These are phyloP conservation scores for Oligophagozyma castellii DNA, from an alignment of 1,139 yeast genomes.

Conservation along the genomic window DNA sequence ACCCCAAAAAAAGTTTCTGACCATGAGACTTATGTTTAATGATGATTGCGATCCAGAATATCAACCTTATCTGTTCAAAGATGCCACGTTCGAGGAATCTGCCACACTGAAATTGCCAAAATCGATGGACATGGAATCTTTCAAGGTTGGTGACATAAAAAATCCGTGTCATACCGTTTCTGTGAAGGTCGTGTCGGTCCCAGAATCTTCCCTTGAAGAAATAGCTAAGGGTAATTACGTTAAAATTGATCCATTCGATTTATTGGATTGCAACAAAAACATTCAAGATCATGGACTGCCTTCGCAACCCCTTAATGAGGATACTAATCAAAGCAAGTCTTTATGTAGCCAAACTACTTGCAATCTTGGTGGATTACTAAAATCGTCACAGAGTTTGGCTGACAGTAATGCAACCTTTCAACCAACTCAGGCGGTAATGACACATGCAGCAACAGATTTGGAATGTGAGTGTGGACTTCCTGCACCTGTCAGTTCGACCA, in stretches of 20 bases:
- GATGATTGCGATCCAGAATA: constrained; percentile 33
- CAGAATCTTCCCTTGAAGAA: constrained; percentile 7
- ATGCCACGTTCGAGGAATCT: constrained; percentile 27
- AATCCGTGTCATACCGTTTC: constrained; percentile 17
- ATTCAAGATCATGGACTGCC: too few species aligned
- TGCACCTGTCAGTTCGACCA: constrained; percentile 8
- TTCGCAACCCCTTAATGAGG: too few species aligned
- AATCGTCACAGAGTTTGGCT: constrained; percentile 16
- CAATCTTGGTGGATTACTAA: constrained; percentile 18
- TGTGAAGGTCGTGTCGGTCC: constrained; percentile 15
- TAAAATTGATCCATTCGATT: constrained; percentile 24
- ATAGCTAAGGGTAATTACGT: constrained; percentile 5
- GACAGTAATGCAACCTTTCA: too few species aligned
- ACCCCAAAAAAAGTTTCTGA: constrained; percentile 32
- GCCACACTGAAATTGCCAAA: constrained; percentile 22
- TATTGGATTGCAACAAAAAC: too few species aligned
- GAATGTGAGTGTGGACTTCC: constrained; percentile 23
- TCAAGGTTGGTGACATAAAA: constrained; percentile 17
- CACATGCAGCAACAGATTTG: neutral
- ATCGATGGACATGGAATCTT: constrained; percentile 9
- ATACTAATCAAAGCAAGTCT: constrained; percentile 3
- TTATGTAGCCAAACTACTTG: constrained; percentile 24
- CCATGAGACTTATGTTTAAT: constrained; percentile 36
- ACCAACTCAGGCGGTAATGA: constrained; percentile 21
- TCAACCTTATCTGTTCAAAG: constrained; percentile 36